Evolutionary conservation across 108 stramenopile species (phyloP).

Genomic region (Conticribra guillardii): DNA sequence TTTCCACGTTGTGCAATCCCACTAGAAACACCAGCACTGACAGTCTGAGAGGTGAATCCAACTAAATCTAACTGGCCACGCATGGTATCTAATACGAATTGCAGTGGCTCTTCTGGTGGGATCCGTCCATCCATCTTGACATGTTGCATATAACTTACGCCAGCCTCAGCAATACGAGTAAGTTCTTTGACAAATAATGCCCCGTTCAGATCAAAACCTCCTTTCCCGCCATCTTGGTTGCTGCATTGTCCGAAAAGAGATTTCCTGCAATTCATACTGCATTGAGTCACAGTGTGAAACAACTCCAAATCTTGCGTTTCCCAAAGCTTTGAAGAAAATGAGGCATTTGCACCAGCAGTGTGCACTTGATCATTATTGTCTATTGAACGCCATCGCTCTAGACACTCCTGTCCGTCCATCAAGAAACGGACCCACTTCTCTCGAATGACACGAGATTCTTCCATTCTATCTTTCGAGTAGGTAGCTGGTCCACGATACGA

Average conservation of each 20-base stretch:
- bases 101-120: constrained; percentile 51
- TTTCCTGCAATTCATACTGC: constrained; percentile 21
- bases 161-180: constrained; percentile 51
- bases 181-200: constrained; percentile 60
- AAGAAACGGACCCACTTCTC: constrained; percentile 68
- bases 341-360: constrained; percentile 4
- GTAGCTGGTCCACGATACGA: constrained; percentile 81
- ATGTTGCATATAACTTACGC: constrained; percentile 43
- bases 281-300: constrained; percentile 30
- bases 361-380: not conserved
- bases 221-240: constrained; percentile 15
- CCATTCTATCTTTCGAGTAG: constrained; percentile 63
- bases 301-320: constrained; percentile 47
- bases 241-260: constrained; percentile 34
- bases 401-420: constrained; percentile 64
- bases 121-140: not conserved
- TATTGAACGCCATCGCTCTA: constrained; percentile 23
- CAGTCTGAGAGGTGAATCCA: constrained; percentile 71
- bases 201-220: constrained; percentile 71
- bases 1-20: too few species aligned
- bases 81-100: constrained; percentile 43
- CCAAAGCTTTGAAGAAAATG: constrained; percentile 48
- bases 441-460: constrained; percentile 62
- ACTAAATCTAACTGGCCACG: constrained; percentile 62
- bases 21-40: constrained; percentile 53